phyloP scores from a whole-genome alignment of 805 yeast species.

The Kuraishia molischiana region DNA sequence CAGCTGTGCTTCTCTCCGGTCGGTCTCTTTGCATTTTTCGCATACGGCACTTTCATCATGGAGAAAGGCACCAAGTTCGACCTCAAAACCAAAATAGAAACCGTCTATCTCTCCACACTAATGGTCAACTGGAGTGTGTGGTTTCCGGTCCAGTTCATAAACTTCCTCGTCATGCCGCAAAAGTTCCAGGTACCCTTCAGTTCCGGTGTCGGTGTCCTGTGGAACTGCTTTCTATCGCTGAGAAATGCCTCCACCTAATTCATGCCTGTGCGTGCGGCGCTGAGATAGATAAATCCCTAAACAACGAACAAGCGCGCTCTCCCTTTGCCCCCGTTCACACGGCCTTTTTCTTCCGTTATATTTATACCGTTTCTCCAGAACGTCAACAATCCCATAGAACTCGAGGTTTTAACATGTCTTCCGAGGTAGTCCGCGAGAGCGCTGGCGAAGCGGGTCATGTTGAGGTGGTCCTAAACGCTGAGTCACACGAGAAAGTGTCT shows the following conservation, averaged over 20 bases:
- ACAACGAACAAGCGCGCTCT: too few species aligned
- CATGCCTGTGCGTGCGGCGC: neutral
- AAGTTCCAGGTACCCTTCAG: conserved; percentile 85
- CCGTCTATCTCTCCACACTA: conserved; percentile 58
- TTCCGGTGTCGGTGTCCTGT: conserved; percentile 74
- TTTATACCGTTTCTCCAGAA: too few species aligned
- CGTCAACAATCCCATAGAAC: too few species aligned
- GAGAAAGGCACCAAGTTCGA: conserved; percentile 66
- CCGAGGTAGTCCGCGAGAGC: too few species aligned
- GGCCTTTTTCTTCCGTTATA: too few species aligned
- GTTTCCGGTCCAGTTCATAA: conserved; percentile 75
- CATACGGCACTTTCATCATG: conserved; percentile 72
- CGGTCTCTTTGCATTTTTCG: conserved; percentile 69
- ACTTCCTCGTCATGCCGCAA: conserved; percentile 61
- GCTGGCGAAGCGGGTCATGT: too few species aligned
- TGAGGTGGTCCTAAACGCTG: too few species aligned
- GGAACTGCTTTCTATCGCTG: conserved; percentile 91
- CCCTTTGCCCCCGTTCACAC: too few species aligned
- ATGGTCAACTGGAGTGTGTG: conserved; percentile 66
- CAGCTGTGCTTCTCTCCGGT: conserved; percentile 86
- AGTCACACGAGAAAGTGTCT: too few species aligned
- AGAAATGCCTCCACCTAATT: conserved; percentile 39
- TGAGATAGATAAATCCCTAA: too few species aligned
- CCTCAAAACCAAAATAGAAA: conserved; percentile 51
- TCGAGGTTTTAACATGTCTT: too few species aligned